phyloP scores from a whole-genome alignment of 129 eudicot genomes.

The Scalesia atractyloides region DNA sequence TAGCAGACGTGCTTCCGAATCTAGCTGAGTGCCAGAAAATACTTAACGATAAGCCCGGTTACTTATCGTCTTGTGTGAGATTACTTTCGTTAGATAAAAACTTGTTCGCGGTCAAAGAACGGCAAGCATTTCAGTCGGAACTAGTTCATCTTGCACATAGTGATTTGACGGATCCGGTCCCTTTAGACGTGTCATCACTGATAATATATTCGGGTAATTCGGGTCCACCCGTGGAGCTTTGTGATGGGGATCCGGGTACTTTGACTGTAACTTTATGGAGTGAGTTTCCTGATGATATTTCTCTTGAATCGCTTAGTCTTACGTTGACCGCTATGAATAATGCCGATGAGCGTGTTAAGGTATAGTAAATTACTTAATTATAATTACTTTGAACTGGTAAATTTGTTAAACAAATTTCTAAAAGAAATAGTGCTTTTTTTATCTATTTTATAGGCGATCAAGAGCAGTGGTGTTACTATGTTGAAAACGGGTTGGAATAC shows the following conservation, averaged over 20 bases:
- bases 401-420: neutral
- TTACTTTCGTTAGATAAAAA: slow-evolving; percentile 83
- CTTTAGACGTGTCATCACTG: slow-evolving; percentile 88
- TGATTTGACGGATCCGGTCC: slow-evolving; percentile 90
- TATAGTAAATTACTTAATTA: slow-evolving; percentile 27
- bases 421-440: neutral
- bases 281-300: slow-evolving; percentile 92
- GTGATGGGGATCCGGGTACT: slow-evolving; percentile 92
- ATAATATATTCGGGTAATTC: slow-evolving; percentile 82
- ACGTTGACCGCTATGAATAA: slow-evolving; percentile 74
- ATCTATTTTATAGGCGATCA: slow-evolving; percentile 62
- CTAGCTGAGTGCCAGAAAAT: slow-evolving; percentile 91
- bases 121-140: slow-evolving; percentile 91
- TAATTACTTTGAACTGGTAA: slow-evolving; percentile 16
- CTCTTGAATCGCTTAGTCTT: slow-evolving; percentile 87
- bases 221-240: slow-evolving; percentile 83
- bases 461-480: slow-evolving; percentile 67
- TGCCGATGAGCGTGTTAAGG: slow-evolving; percentile 96
- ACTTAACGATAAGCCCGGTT: slow-evolving; percentile 88
- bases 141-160: slow-evolving; percentile 83
- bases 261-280: slow-evolving; percentile 83
- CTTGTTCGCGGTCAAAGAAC: slow-evolving; percentile 73
- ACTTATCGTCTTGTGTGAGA: slow-evolving; percentile 88
- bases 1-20: slow-evolving; percentile 95
- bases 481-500: slow-evolving; percentile 78